Percentiles rank a stretch among this genome's conserved stretches.
Conservation (phyloP, 345 rosid species). For the Passiflora organensis region DNA sequence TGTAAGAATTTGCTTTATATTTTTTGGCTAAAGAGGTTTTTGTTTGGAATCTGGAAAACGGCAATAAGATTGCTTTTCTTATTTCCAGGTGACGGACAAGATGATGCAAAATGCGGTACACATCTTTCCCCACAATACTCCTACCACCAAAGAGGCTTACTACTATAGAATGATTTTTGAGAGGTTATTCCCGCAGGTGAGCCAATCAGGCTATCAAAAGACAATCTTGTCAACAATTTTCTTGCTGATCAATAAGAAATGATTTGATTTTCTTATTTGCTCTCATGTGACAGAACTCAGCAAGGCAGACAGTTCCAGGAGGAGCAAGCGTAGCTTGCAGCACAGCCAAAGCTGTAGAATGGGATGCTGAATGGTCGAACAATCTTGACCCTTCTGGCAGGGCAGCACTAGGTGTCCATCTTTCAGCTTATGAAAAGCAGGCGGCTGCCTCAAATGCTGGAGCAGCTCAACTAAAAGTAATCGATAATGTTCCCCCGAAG, state of each 20-base stretch:
- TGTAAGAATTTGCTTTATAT: slow-evolving; percentile 26
- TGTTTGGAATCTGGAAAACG: no score
- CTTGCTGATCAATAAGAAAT: background rate
- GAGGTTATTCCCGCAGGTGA: slow-evolving; percentile 89
- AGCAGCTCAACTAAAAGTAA: slow-evolving; percentile 31
- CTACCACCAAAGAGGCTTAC: slow-evolving; percentile 78
- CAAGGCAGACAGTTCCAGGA: slow-evolving; percentile 76
- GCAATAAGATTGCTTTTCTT: no score
- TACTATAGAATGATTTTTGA: slow-evolving; percentile 88
- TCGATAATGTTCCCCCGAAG: slow-evolving; percentile 37
- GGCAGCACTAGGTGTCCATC: slow-evolving; percentile 86
- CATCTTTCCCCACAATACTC: slow-evolving; percentile 83
- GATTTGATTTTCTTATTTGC: background rate
- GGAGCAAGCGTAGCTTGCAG: slow-evolving; percentile 91
- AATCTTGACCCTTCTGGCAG: slow-evolving; percentile 97
- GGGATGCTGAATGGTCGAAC: slow-evolving; percentile 80
- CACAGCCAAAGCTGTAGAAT: slow-evolving; percentile 81
- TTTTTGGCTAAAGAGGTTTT: no score
- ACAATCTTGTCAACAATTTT: background rate
- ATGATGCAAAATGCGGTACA: slow-evolving; percentile 72
- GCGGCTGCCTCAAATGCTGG: slow-evolving; percentile 18
- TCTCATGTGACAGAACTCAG: slow-evolving; percentile 56
- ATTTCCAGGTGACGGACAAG: slow-evolving; percentile 61
- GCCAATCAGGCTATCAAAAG: background rate
- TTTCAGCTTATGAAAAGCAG: slow-evolving; percentile 55